Evolutionary conservation across 495 filamentous ascomycete species (phyloP), one percentile per base, ranked within the genome.

Genomic region (Xylaria intraflava): DNA sequence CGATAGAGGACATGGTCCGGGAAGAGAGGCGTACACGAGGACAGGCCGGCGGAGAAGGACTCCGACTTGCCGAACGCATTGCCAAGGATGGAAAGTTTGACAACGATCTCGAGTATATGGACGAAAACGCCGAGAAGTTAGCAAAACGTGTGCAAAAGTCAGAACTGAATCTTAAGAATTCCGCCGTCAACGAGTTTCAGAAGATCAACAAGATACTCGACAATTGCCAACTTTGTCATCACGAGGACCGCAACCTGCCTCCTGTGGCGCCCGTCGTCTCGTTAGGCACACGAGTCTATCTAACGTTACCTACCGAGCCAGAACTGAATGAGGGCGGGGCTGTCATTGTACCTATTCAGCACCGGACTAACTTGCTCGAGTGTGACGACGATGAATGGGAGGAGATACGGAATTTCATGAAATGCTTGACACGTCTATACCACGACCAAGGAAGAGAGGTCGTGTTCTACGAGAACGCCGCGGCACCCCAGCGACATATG

Each of bases 361-460:
- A 98, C 66, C 85, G 85, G 39, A 82, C 78, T 27, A 98, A 97
- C 65, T 81, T 97, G 11, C 76, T 98, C 20, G 93, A 96, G 69
- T 97, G 94, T 65, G 94, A 97, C 65, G 94, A 97, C 64, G 94
- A 97, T 62, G 93, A 98, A 67, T 98, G 94, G 93, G 93, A 98
- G 61, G 93, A 98, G 65, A 88, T 98, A 35, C 85, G 91, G 68
- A 98, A 98, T 69, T 98, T 98, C 70, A 97, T 97, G 91, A 98
- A 98, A 72, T 87, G 81, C 63, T 79, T 98, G 27, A 96, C 85
- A 1, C 83, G 91, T 43, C 82, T 95, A 82, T 97, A 97, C 68
- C 87, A 91, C 70, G 84, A 89, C 24, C 90, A 93, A 63, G 89
- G 87, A 24, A 84, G 86, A 33, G 88, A 90, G 62, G 94, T 97